Conservation (phyloP, 768 basidiomycete species). For the Pleurotus giganteus region DNA sequence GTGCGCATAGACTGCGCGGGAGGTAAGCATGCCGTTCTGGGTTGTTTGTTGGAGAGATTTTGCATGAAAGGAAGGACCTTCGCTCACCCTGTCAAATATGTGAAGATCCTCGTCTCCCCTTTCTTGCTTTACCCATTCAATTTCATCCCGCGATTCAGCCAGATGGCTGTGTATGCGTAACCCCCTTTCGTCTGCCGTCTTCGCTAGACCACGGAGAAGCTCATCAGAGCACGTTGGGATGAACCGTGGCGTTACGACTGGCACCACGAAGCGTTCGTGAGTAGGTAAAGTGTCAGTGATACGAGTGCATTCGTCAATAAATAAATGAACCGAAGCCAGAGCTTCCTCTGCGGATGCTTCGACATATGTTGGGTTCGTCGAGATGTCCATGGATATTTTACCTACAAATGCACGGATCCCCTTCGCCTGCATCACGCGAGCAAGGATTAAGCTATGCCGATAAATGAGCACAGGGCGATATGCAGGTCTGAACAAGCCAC, state of each 20-base stretch:
- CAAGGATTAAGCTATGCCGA: conserved; percentile 66
- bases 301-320: conserved; percentile 49
- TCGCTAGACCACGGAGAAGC: conserved; percentile 60
- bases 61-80: neutral
- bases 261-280: conserved; percentile 60
- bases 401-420: conserved; percentile 85
- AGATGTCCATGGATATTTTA: conserved; percentile 88
- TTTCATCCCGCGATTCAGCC: conserved; percentile 75
- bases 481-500: conserved; percentile 16
- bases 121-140: conserved; percentile 64
- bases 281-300: conserved; percentile 37
- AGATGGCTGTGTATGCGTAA: conserved; percentile 78
- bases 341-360: conserved; percentile 56
- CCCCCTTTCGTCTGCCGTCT: conserved; percentile 43
- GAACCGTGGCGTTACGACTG: conserved; percentile 87
- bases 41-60: neutral
- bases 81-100: conserved; percentile 64
- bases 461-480: neutral
- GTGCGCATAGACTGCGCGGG: conserved; percentile 78
- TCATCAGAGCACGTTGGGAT: conserved; percentile 84
- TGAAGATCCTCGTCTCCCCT: conserved; percentile 69
- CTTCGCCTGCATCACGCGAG: conserved; percentile 64
- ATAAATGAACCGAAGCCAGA: conserved; percentile 49
- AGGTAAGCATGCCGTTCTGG: conserved; percentile 60
- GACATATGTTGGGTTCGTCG: conserved; percentile 65